phyloP scores from a whole-genome alignment of 306 rosid species.

The Cucurbita pepo region DNA sequence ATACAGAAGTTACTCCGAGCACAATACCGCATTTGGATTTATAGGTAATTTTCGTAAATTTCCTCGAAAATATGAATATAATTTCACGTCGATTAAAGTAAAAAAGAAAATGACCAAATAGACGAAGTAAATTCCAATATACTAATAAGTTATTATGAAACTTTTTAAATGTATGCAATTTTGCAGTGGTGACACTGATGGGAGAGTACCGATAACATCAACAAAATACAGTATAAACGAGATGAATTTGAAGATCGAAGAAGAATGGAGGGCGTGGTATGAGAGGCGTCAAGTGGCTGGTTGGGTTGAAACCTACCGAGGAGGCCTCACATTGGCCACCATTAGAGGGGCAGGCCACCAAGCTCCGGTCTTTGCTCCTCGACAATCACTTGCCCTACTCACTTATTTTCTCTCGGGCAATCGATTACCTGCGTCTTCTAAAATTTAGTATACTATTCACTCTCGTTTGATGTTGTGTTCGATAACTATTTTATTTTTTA shows the following conservation, averaged over 20 bases:
- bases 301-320: slow-evolving; percentile 38
- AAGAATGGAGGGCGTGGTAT: slow-evolving; percentile 55
- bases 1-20: slow-evolving; percentile 26
- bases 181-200: slow-evolving; percentile 56
- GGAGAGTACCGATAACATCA: slow-evolving; percentile 51
- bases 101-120: no score
- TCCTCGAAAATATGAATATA: not conserved
- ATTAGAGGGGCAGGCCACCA: slow-evolving; percentile 73
- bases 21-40: slow-evolving; percentile 48
- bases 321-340: slow-evolving; percentile 41
- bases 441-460: not conserved
- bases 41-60: slow-evolving; percentile 13
- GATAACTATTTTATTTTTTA: not conserved
- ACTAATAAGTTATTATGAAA: no score
- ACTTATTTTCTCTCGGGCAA: slow-evolving; percentile 30
- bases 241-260: slow-evolving; percentile 18
- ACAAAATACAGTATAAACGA: slow-evolving; percentile 37
- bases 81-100: not conserved
- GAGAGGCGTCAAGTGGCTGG: slow-evolving; percentile 38
- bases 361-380: slow-evolving; percentile 38
- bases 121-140: no score
- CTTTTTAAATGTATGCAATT: not conserved
- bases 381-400: slow-evolving; percentile 36
- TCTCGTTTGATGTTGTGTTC: not conserved
- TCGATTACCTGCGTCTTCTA: slow-evolving; percentile 17